These are phyloP conservation scores for Kluyveromyces lactis DNA, from an alignment of 805 yeast genomes.

Conservation along the genomic window DNA sequence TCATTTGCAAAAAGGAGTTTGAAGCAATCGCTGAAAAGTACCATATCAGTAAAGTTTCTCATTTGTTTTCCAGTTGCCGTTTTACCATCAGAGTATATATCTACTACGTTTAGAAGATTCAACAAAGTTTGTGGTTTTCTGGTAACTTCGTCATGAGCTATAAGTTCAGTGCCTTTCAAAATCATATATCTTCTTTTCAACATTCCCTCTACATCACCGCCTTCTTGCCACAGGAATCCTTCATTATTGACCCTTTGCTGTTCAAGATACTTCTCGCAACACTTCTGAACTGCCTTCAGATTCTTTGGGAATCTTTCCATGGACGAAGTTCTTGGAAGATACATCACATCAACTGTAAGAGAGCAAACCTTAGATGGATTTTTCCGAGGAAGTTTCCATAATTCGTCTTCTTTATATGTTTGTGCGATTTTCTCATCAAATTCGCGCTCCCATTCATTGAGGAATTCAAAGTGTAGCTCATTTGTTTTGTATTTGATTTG, in stretches of 20 bases:
- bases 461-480: constrained; percentile 10
- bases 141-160: constrained; percentile 67
- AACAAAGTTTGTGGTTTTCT: constrained; percentile 67
- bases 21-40: constrained; percentile 65
- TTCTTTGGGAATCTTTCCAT: constrained; percentile 65
- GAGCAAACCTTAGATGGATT: constrained; percentile 58
- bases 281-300: constrained; percentile 43
- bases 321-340: constrained; percentile 51
- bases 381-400: constrained; percentile 22
- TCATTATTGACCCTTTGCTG: constrained; percentile 36
- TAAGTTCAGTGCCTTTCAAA: constrained; percentile 59
- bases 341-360: constrained; percentile 60
- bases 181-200: constrained; percentile 72
- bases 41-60: constrained; percentile 66
- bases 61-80: constrained; percentile 19
- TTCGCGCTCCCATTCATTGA: constrained; percentile 68
- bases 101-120: constrained; percentile 59
- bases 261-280: constrained; percentile 31
- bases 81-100: constrained; percentile 27
- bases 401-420: neutral
- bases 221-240: constrained; percentile 80
- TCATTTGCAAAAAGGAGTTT: constrained; percentile 69
- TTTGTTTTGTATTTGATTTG: constrained; percentile 10
- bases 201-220: constrained; percentile 68
- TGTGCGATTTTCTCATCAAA: constrained; percentile 3